Conservation (phyloP, 2,329 filamentous ascomycete genomes). For the Ophiostoma pallidulum region DNA sequence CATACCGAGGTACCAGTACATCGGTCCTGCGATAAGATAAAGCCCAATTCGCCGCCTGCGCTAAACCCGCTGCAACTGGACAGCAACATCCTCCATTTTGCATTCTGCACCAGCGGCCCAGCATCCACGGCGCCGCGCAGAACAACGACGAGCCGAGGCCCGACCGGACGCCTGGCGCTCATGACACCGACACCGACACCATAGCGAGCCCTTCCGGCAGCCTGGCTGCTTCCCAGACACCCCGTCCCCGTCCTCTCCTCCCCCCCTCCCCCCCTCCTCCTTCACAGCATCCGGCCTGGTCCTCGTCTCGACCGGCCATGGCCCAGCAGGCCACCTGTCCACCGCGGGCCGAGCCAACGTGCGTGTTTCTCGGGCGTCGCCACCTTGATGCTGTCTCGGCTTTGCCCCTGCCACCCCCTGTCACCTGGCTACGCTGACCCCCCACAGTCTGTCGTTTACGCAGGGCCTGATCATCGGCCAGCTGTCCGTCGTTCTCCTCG, state of each 20-base stretch:
- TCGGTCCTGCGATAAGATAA: constrained; percentile 9
- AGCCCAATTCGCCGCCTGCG: not conserved
- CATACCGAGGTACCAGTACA: not conserved
- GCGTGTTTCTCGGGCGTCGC: no score
- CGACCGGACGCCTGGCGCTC: not conserved
- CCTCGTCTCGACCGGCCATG: constrained; percentile 25
- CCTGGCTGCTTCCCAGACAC: not conserved
- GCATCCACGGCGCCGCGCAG: no score
- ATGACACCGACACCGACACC: constrained; percentile 9
- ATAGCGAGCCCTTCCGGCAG: constrained; percentile 7
- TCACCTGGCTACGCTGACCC: constrained; percentile 1
- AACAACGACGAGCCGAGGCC: not conserved
- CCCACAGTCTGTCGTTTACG: constrained; percentile 70
- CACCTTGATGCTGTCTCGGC: no score
- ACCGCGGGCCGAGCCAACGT: constrained; percentile 36
- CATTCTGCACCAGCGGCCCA: no score
- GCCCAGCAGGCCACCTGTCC: constrained; percentile 34
- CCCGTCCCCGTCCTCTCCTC: no score
- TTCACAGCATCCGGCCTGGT: not conserved
- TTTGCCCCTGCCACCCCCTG: not conserved
- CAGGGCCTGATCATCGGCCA: constrained; percentile 91
- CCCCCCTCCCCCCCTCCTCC: no score
- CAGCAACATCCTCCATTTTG: constrained; percentile 5
- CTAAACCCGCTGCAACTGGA: constrained; percentile 5
- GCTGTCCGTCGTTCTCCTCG: constrained; percentile 79